Conservation (phyloP, 257 asterid species). For the Voacanga thouarsii region DNA sequence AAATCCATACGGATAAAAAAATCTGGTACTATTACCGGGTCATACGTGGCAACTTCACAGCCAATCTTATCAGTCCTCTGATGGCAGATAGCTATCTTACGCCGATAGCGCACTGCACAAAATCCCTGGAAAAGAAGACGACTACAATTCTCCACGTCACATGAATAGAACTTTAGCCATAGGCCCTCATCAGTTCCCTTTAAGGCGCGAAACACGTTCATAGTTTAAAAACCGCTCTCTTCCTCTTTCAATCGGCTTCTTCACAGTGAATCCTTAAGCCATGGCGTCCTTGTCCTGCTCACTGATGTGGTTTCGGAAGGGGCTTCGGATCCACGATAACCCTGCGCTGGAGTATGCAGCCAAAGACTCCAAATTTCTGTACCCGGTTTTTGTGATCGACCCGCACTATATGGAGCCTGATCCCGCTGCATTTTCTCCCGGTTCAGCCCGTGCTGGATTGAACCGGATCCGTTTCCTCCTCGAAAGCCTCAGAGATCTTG, state of each 20-base stretch:
- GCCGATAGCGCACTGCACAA: slow-evolving; percentile 16
- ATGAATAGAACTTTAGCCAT: slow-evolving; percentile 37
- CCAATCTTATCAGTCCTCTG: too few species aligned
- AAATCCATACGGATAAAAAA: neutral
- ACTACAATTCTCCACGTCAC: slow-evolving; percentile 36
- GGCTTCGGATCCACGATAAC: slow-evolving; percentile 86
- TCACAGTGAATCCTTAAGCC: neutral
- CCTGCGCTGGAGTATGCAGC: slow-evolving; percentile 86
- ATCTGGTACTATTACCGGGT: neutral
- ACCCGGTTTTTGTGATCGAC: slow-evolving; percentile 90
- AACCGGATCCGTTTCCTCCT: slow-evolving; percentile 78
- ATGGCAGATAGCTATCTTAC: too few species aligned
- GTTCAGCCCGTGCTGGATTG: slow-evolving; percentile 75
- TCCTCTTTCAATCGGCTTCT: neutral
- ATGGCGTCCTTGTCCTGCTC: slow-evolving; percentile 63
- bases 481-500: slow-evolving; percentile 76
- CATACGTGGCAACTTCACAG: too few species aligned
- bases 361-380: slow-evolving; percentile 43
- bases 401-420: slow-evolving; percentile 95
- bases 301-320: slow-evolving; percentile 85
- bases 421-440: slow-evolving; percentile 55
- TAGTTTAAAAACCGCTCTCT: slow-evolving; percentile 29
- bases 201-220: slow-evolving; percentile 59
- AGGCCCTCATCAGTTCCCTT: neutral
- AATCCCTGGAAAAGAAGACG: neutral